A percentile compares a stretch with the other conserved stretches of the same genome.
Evolutionary conservation across 495 filamentous ascomycete species (phyloP).

Genomic region (Podospora pseudocomata): DNA sequence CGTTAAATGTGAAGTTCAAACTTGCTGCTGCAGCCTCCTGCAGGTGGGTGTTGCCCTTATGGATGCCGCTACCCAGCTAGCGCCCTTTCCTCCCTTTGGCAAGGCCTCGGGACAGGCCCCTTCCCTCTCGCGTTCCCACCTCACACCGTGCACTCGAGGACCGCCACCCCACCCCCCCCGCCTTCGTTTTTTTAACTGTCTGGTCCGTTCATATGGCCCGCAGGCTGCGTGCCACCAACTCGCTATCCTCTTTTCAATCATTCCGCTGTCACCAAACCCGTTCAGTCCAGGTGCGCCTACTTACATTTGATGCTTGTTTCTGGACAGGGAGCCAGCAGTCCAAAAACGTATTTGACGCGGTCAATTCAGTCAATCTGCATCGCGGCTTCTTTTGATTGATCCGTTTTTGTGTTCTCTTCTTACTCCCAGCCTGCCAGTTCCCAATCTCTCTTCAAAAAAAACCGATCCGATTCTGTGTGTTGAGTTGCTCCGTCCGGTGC

Average conservation of each 20-base stretch:
- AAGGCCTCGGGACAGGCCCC: slow-evolving; percentile 17
- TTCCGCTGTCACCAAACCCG: slow-evolving; percentile 57
- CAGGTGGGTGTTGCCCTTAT: slow-evolving; percentile 21
- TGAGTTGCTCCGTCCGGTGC: slow-evolving; percentile 15
- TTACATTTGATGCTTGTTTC: slow-evolving; percentile 39
- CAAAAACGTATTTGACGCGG: slow-evolving; percentile 40
- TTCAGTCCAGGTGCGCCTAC: slow-evolving; percentile 44
- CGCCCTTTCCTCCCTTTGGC: slow-evolving; percentile 25
- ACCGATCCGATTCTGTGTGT: slow-evolving; percentile 1
- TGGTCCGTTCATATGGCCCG: slow-evolving; percentile 42
- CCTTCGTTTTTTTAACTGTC: slow-evolving; percentile 46
- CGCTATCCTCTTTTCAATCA: slow-evolving; percentile 59
- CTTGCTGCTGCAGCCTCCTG: slow-evolving; percentile 29
- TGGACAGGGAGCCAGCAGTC: slow-evolving; percentile 42
- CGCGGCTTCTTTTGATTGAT: slow-evolving; percentile 18
- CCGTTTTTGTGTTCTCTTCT: slow-evolving; percentile 9
- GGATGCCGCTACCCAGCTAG: slow-evolving; percentile 16
- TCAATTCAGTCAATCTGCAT: slow-evolving; percentile 28
- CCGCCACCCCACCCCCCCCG: slow-evolving; percentile 41
- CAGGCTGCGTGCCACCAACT: slow-evolving; percentile 50
- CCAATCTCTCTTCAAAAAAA: background rate
- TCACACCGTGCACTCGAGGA: slow-evolving; percentile 28
- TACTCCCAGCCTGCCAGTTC: background rate
- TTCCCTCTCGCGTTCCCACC: slow-evolving; percentile 17
- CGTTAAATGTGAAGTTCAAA: background rate